Evolutionary conservation across 163 green algal genomes (phyloP).

Genomic region (Picocystis sp.): DNA sequence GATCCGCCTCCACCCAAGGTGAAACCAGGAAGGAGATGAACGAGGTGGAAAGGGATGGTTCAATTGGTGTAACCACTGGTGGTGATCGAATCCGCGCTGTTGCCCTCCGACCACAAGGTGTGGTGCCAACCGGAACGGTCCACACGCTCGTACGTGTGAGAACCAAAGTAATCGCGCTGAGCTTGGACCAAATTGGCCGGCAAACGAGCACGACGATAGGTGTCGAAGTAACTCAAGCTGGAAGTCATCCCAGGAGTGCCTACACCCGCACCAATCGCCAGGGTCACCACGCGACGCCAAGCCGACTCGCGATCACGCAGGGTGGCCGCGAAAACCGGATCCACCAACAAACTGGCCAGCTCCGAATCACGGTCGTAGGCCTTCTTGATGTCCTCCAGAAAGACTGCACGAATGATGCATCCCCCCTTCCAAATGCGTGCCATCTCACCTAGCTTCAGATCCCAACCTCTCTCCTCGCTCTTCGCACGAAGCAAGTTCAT

Average conservation of each 20-base stretch:
- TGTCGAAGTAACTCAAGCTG: conserved; percentile 89
- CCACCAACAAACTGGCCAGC: conserved; percentile 73
- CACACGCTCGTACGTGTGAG: conserved; percentile 94
- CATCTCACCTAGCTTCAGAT: conserved; percentile 69
- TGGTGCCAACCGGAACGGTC: conserved; percentile 80
- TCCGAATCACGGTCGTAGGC: conserved; percentile 55
- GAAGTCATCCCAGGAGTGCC: conserved; percentile 53
- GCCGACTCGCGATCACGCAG: conserved; percentile 48
- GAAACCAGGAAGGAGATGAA: too few relatives aligned
- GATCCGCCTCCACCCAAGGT: too few relatives aligned
- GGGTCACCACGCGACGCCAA: conserved; percentile 73
- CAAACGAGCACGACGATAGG: conserved; percentile 50
- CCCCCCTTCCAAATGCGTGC: conserved; percentile 96
- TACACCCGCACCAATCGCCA: conserved; percentile 68
- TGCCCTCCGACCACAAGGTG: conserved; percentile 49
- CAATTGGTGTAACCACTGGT: conserved; percentile 54
- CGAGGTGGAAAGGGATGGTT: not conserved
- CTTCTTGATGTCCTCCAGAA: conserved; percentile 82
- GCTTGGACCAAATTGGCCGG: conserved; percentile 58
- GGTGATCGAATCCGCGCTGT: conserved; percentile 74
- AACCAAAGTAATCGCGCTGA: conserved; percentile 96
- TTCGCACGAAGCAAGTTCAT: conserved; percentile 96
- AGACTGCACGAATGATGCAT: conserved; percentile 94
- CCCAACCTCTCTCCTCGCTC: conserved; percentile 68
- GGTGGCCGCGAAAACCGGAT: conserved; percentile 70